A percentile compares a stretch with the other conserved stretches of the same genome.
phyloP scores from a whole-genome alignment of 192 early-diverging fungal species.

The Mycoemilia scoparia region DNA sequence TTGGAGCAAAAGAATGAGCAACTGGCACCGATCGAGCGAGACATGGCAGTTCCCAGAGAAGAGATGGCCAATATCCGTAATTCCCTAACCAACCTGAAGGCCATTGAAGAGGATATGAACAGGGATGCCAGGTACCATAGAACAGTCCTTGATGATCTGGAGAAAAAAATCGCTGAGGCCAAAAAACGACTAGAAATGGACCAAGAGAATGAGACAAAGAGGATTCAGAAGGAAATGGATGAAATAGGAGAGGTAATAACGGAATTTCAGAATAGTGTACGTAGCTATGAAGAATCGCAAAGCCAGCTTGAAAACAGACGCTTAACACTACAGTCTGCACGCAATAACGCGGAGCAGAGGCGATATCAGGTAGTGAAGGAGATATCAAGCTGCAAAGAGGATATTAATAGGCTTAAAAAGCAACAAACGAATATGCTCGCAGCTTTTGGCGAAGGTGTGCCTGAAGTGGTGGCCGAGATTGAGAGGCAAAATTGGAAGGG shows the following conservation, averaged over 20 bases:
- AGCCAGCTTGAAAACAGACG: neutral
- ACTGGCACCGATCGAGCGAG: slow-evolving; percentile 9
- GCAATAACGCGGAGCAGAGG: neutral
- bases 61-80: slow-evolving; percentile 7
- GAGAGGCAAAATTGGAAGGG: slow-evolving; percentile 21
- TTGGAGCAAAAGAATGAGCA: slow-evolving; percentile 7
- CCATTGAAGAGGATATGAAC: slow-evolving; percentile 26
- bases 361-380: neutral
- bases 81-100: slow-evolving; percentile 12
- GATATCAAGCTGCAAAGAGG: neutral
- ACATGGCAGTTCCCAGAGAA: slow-evolving; percentile 4
- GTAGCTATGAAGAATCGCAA: neutral
- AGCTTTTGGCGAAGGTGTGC: slow-evolving; percentile 51
- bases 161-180: slow-evolving; percentile 13
- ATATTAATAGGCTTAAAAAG: slow-evolving; percentile 29
- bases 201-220: slow-evolving; percentile 13
- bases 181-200: slow-evolving; percentile 14
- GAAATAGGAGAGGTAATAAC: slow-evolving; percentile 10
- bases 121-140: slow-evolving; percentile 21
- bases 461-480: slow-evolving; percentile 39
- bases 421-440: slow-evolving; percentile 46
- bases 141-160: slow-evolving; percentile 12
- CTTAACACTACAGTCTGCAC: neutral
- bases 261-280: no score
- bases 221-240: slow-evolving; percentile 3